Base-by-base conservation (phyloP, 2,329 filamentous ascomycete genomes). In the Pseudogymnoascus sp. region DNA sequence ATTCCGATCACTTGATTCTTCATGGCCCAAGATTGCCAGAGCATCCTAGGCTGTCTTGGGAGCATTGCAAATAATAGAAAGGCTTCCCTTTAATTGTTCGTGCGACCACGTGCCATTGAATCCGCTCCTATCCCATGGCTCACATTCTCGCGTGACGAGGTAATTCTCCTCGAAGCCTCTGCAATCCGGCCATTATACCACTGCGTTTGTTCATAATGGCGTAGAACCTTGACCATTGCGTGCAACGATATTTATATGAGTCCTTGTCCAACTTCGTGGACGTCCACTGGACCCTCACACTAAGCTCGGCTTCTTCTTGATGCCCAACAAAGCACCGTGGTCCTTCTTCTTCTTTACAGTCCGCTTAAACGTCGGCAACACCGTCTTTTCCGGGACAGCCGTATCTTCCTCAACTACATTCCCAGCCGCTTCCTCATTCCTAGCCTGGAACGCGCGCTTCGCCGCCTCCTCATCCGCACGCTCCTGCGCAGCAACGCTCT, bases 301-400 rank as follows among this genome's bases (percentile, higher is more conserved):
- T 16, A 86, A 69, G 0, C 81, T 78, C 14, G 81, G 77, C 75
- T 92, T 93, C 80, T 90, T 94, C 79, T 96, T 97, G 69, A 97
- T 92, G 1, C 92, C 92, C 57, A 96, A 74, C 20, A 86, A 77
- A 12, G 87, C 86, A 0, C 85, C 78, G 62, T 88, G 83, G 63
- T 94, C 86, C 74, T 94, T 96, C 77, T 96, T 97, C 76, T 90
- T 88, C 77, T 96, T 96, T 57, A 87, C 80, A 43, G 86, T 83
- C 63, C 89, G 81, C 73, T 89, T 88, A 70, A 93, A 95, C 0
- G 36, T 67, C 66, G 11, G 68, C 69, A 41, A 64, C 66, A 35
- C 67, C 67, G 58, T 63, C 63, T 57, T 69, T 62, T 41, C 67
- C 65, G 33, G 37, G 3, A 39, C 20, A 9, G 37, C 57, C 14